Base-by-base conservation (phyloP, 1,284 basidiomycete species). In the Ganoderma leucocontextum region DNA sequence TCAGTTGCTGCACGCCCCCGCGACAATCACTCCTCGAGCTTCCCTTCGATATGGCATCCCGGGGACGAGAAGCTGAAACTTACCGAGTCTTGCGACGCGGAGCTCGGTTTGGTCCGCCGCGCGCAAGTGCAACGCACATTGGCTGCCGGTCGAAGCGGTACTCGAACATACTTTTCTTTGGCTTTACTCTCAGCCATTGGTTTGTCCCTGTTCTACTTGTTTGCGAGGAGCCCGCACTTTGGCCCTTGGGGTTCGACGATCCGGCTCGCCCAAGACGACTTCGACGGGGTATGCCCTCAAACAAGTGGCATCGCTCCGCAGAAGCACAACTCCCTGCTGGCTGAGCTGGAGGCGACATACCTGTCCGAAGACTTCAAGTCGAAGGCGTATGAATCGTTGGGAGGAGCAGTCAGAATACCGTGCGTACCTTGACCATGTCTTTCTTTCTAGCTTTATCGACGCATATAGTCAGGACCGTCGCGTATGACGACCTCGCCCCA, bases 331-430 rank as follows among this genome's bases (percentile, higher is more conserved):
- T 61, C 63, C 1, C 72, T 86, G 15, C 70, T 82, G 42, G 71
- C 73, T 35, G 71, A 70, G 22, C 72, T 86, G 19, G 82, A 85
- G 49, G 62, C 69, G 0, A 63, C 79, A 61, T 84, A 81, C 62
- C 65, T 62, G 15, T 79, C 78, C 0, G 73, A 77, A 0, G 74
- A 74, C n/a, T 86, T 84, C 75, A 81, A 77, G 71, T 72, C 76
- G 33, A 77, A 81, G 64, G 82, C 81, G 2, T 83, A 81, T 64
- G 80, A 83, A 58, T 80, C 78, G 9, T 76, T 86, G 8, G 80
- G 82, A 29, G 83, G 81, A 17, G 83, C 83, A 0, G 77, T 86
- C 22, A 75, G 81, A 33, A 81, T 86, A 42, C 85, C 84, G 83
- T 85, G 67, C 62, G 82, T 78, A 0, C n/a, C 41, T 29, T 6